Evolutionary conservation across 306 rosid species (phyloP), one percentile per base, ranked within the genome.

Genomic region (Vigna nakashimae): DNA sequence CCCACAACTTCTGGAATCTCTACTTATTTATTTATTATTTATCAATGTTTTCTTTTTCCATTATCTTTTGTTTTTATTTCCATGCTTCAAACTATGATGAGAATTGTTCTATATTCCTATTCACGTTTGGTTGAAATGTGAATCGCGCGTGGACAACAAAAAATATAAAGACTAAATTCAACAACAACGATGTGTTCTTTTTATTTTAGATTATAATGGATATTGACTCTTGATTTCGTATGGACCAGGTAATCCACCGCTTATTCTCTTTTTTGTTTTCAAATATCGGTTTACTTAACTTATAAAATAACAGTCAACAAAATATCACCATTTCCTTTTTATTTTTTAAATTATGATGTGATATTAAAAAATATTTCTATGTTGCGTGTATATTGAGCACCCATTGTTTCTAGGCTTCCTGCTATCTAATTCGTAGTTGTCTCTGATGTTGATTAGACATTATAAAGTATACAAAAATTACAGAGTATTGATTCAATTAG

Each of bases 1-100:
- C 28, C 59, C 34, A 62, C 78, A 17, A 72, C 73, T 62, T 70
- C 70, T 77, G 60, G 71, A 63, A 62, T 69, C 75, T 66, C 71
- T 46, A 73, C 17, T 16, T 40, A 68, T 17, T 15, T 17, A 5
- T 17, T 46, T 18, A 3, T 26, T 12, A 9, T 80, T 38, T 22
- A 1, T 13, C 13, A 52, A 8, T 26, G 2, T 42, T 1, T 22
- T 34, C n/a, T 18, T 24, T 2, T 14, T 59, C 4, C 48, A 18
- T 69, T 48, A n/a, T 17, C 38, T 56, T 9, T 5, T 20, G 28
- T 52, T 64, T 9, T 51, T 36, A 45, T 49, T 55, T 71, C 52
- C 65, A 7, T 53, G 66, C 22, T 59, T 55, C 0, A 55, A 26
- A 26, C 12, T 22, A 38, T 7, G 3, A 62, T 38, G 20, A 9